Conservation (phyloP, 257 asterid species). For the Catharanthus roseus region DNA sequence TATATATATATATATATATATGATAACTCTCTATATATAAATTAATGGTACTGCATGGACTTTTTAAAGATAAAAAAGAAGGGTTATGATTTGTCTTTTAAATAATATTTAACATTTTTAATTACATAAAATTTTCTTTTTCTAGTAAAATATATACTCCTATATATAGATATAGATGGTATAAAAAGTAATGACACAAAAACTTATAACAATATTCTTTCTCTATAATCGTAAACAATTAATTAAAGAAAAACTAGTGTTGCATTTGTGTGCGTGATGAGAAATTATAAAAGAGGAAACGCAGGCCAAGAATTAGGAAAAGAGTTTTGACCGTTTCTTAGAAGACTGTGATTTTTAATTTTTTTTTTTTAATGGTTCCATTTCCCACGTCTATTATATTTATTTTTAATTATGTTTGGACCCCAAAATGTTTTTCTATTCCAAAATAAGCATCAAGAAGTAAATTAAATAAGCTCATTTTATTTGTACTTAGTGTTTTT, state of each 20-base stretch:
- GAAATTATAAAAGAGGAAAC: neutral
- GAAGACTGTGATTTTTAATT: slow-evolving; percentile 35
- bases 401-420: neutral
- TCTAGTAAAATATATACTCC: too few relatives aligned
- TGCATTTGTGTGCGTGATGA: slow-evolving; percentile 2
- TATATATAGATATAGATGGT: too few relatives aligned
- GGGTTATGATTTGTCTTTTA: too few relatives aligned
- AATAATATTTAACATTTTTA: too few relatives aligned
- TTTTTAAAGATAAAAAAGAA: too few relatives aligned
- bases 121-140: too few relatives aligned
- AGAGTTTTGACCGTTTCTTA: slow-evolving; percentile 41
- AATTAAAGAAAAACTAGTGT: neutral
- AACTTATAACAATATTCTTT: slow-evolving; percentile 5
- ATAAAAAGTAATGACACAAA: neutral
- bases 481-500: slow-evolving; percentile 26
- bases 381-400: slow-evolving; percentile 1
- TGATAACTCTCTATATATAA: too few relatives aligned
- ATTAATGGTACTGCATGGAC: too few relatives aligned
- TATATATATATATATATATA: too few relatives aligned
- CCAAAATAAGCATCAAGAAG: slow-evolving; percentile 7
- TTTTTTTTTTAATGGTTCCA: neutral
- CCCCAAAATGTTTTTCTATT: neutral
- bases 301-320: slow-evolving; percentile 13
- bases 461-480: neutral
- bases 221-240: neutral